Evolutionary conservation across 331 rosid species (phyloP).

Genomic region (Malus hybrid): DNA sequence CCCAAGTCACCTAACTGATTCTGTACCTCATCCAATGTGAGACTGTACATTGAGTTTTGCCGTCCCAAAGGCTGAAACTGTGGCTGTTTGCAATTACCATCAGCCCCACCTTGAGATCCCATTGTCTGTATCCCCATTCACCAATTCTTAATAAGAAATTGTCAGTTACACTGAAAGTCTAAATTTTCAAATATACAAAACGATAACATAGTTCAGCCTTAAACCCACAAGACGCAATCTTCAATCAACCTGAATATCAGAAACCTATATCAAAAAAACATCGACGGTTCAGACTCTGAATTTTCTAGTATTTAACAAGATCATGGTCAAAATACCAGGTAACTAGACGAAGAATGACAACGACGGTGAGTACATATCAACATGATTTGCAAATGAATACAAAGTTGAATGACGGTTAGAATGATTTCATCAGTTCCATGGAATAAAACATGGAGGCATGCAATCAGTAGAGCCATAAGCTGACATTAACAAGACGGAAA

Average conservation of each 20-base stretch:
- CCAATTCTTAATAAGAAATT: constrained; percentile 14
- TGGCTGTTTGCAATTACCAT: constrained; percentile 53
- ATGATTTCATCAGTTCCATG: neutral
- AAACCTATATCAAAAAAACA: neutral
- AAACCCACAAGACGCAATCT: neutral
- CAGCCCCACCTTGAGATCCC: constrained; percentile 78
- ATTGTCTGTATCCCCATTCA: constrained; percentile 51
- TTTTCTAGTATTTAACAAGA: neutral
- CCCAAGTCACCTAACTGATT: constrained; percentile 85
- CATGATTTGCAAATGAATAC: neutral
- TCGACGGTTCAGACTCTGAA: neutral
- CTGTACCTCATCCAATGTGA: constrained; percentile 86
- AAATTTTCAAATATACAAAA: constrained; percentile 1
- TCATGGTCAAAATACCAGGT: neutral
- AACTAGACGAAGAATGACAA: neutral
- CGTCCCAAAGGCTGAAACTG: constrained; percentile 45
- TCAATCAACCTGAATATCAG: neutral
- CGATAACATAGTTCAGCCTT: constrained; percentile 20
- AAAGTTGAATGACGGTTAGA: neutral
- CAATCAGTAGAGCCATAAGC: neutral
- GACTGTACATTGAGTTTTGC: constrained; percentile 74
- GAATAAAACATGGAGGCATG: neutral
- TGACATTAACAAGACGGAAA: neutral
- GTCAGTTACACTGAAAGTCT: constrained; percentile 4
- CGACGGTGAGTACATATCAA: neutral